Evolutionary conservation across 768 basidiomycete genomes (phyloP), one percentile per base, ranked within the genome.

Genomic region (Nevesoporus exiguus): DNA sequence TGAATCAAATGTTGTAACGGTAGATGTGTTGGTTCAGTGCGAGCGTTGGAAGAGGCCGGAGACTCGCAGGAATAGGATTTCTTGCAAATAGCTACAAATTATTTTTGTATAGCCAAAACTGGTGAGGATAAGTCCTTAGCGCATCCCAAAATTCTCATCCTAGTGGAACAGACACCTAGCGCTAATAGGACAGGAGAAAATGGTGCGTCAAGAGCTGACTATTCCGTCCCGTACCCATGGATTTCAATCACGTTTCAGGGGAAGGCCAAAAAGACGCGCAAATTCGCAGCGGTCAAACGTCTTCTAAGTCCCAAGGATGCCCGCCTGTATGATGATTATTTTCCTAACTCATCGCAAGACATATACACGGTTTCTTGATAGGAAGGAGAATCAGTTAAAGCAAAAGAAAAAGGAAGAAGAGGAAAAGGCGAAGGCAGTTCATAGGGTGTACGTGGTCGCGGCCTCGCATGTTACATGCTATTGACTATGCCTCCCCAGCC

Each of bases 291-390:
- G 10, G 93, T 96, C 43, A 98, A 98, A 73, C 88, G 95, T 17
- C 78, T 98, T 77, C 73, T 98, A 55, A 94, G 93, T 68, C 96
- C 96, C 0, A 91, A 88, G 64, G 96, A 98, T 69, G 91, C 90
- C 52, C 80, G 96, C 61, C 72, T 98, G 95, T 95, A 67, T 61
- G 91, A 69, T 24, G 21, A 49, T 25, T n/a, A 7, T 17, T 25
- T 43, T 41, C 47, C 34, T 34, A 17, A 45, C 33, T 7, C 24
- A 25, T 43, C 19, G 34, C 30, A 25, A 43, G 41, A 15, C 46
- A 47, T 51, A 51, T n/a, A 46, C 49, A 45, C 21, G 34, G 49
- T 41, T 41, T 49, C 19, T 59, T 53, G 50, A 59, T 63, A 98
- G 96, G 60, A 98, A 98, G 70, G 93, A 93, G 70, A 97, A 95